Conservation (phyloP, 2,329 filamentous ascomycete genomes). For the Ascosphaera pollenicola region DNA sequence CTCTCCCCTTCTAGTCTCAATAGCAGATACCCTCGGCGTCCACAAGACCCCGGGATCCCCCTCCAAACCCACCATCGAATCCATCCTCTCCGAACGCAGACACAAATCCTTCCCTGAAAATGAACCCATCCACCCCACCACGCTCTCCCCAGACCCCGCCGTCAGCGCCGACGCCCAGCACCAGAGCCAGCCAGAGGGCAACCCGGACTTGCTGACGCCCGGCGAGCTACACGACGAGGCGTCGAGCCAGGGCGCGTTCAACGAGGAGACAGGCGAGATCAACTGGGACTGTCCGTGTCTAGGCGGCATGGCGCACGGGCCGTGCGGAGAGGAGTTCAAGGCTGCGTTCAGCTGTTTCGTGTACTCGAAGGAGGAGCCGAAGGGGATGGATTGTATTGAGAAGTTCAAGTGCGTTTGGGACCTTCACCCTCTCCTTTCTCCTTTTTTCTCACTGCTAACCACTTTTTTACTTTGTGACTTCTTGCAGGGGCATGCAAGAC, state of each 20-base stretch:
- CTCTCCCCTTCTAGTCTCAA: too few relatives aligned
- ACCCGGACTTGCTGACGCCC: slow-evolving; percentile 16
- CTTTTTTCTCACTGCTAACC: slow-evolving; percentile 1
- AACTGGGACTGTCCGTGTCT: slow-evolving; percentile 99
- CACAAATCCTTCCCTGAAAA: slow-evolving; percentile 5
- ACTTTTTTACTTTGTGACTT: slow-evolving; percentile 6
- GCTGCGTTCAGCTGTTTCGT: slow-evolving; percentile 96
- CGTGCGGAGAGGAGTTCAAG: slow-evolving; percentile 89
- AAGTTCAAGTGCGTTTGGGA: slow-evolving; percentile 63
- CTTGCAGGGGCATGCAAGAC: slow-evolving; percentile 70
- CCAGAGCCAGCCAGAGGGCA: slow-evolving; percentile 3
- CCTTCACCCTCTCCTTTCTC: slow-evolving; percentile 1
- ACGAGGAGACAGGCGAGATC: slow-evolving; percentile 96
- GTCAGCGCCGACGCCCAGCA: slow-evolving; percentile 4
- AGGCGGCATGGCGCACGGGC: slow-evolving; percentile 89
- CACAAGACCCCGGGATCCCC: too few relatives aligned
- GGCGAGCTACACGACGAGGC: slow-evolving; percentile 58
- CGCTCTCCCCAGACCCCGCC: slow-evolving; percentile 5
- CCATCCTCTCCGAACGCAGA: slow-evolving; percentile 1
- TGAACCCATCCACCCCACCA: slow-evolving; percentile 3
- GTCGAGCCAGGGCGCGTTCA: slow-evolving; percentile 75
- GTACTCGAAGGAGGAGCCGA: slow-evolving; percentile 82
- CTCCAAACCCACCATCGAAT: slow-evolving; percentile 2
- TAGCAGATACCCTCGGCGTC: too few relatives aligned
- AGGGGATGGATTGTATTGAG: slow-evolving; percentile 93